phyloP scores from a whole-genome alignment of 2,329 filamentous ascomycete genomes.

The Exophiala spinifera region DNA sequence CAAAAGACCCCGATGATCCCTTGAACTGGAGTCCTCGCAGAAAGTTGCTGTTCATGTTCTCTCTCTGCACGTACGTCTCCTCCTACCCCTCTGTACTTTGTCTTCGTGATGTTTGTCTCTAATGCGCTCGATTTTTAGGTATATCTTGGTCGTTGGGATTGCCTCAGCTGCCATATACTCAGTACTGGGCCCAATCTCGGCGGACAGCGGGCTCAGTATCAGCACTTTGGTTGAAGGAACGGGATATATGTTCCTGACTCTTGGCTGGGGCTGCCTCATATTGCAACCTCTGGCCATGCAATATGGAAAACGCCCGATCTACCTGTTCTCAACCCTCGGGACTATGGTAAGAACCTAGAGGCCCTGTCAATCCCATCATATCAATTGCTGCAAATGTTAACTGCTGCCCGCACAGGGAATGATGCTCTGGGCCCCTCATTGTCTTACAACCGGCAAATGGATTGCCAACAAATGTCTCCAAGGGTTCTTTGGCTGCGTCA shows the following conservation, averaged over 20 bases:
- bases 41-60: conserved; percentile 34
- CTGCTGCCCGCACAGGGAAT: no score
- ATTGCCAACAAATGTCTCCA: conserved; percentile 47
- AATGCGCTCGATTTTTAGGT: conserved; percentile 13
- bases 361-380: no score
- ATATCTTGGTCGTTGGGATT: conserved; percentile 34
- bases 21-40: conserved; percentile 37
- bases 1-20: conserved; percentile 39
- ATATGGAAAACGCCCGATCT: conserved; percentile 35
- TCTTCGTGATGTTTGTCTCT: neutral
- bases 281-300: conserved; percentile 41
- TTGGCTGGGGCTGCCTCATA: conserved; percentile 36
- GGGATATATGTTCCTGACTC: conserved; percentile 43
- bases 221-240: conserved; percentile 46
- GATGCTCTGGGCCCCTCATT: conserved; percentile 44
- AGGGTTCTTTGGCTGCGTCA: conserved; percentile 48
- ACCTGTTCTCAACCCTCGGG: conserved; percentile 29
- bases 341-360: conserved; percentile 31
- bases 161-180: conserved; percentile 33
- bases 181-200: conserved; percentile 36
- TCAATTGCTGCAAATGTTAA: no score
- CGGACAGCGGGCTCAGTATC: conserved; percentile 42
- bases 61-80: conserved; percentile 32
- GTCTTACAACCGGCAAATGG: conserved; percentile 46
- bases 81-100: neutral